Base-by-base conservation (phyloP, 805 yeast genomes). In the Scheffersomyces stipitis region DNA sequence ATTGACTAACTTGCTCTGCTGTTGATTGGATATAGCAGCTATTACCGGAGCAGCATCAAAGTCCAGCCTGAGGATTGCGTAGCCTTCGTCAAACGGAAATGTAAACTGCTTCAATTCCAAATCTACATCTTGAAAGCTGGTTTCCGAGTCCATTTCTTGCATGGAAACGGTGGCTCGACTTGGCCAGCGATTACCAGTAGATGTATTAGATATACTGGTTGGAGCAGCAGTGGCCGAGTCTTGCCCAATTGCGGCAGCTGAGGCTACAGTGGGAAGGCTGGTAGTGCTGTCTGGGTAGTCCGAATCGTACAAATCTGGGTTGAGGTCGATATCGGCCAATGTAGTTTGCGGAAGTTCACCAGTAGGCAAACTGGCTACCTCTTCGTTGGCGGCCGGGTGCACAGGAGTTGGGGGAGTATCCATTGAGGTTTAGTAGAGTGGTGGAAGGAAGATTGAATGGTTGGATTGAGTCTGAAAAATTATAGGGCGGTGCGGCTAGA, bases 1-100 rank as follows among this genome's bases (percentile, higher is more conserved):
- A 15, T 66, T 61, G 15, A 75, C 59, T 40, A 82, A 65, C 44
- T 73, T 71, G 30, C 80, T 73, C 51, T 81, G 84, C 48, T 83
- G 89, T 2, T 42, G 15, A 12, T 39, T 37, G 8, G 54, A 30
- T 8, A 54, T 40, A 7, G 20, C 31, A 20, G 43, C 33, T 30
- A 28, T 18, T 14, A 31, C 18, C 26, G 37, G 28, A 13, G 13
- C 4, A 4, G 38, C 42, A 10, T 34, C 24, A 32, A 60, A 49
- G 26, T 46, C 40, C 8, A 34, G 4, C 26, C 30, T 31, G 5
- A 52, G 37, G 13, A 36, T 28, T 15, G 42, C 48, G 30, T 44
- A 58, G 3, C 52, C 62, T 13, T 52, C 53, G 18, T 65, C 69
- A 44, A 66, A 66, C 1, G 63, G 53, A 4, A 45, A 23, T 1